phyloP scores from a whole-genome alignment of 805 yeast species.

The Ogataea polymorpha region DNA sequence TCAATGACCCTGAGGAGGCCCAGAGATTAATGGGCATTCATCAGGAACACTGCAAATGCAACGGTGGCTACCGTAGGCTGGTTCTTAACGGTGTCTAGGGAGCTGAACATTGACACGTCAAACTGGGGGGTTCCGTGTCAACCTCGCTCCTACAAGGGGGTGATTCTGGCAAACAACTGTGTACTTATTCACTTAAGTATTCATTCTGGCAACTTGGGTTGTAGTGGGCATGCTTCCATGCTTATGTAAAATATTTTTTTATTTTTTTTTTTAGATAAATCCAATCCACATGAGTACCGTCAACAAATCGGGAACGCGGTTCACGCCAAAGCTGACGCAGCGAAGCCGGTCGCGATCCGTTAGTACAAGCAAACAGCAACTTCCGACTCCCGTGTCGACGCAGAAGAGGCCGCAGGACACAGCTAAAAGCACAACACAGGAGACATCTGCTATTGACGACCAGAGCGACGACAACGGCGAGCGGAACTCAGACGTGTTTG shows the following conservation, averaged over 20 bases:
- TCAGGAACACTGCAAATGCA: slow-evolving; percentile 44
- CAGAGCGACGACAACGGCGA: neutral
- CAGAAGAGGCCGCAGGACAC: slow-evolving; percentile 4
- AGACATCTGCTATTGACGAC: neutral
- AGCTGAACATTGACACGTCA: neutral
- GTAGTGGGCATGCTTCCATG: too few species aligned
- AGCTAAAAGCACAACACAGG: neutral
- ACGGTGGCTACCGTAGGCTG: slow-evolving; percentile 49
- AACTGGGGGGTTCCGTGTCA: neutral
- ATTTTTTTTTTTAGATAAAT: neutral
- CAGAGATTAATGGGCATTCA: slow-evolving; percentile 46
- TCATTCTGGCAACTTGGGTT: neutral
- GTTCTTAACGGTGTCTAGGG: slow-evolving; percentile 21
- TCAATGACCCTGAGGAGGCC: slow-evolving; percentile 43
- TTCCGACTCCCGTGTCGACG: slow-evolving; percentile 14
- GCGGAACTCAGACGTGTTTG: neutral
- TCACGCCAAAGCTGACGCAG: slow-evolving; percentile 54
- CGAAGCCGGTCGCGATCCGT: slow-evolving; percentile 20
- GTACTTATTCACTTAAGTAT: neutral
- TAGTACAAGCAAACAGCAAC: slow-evolving; percentile 4
- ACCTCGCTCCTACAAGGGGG: neutral
- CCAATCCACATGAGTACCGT: slow-evolving; percentile 24
- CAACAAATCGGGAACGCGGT: slow-evolving; percentile 57
- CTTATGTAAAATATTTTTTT: neutral
- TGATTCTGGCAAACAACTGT: neutral